These are phyloP conservation scores for Casuarina cunninghamiana DNA, from an alignment of 306 rosid genomes.

Conservation along the genomic window DNA sequence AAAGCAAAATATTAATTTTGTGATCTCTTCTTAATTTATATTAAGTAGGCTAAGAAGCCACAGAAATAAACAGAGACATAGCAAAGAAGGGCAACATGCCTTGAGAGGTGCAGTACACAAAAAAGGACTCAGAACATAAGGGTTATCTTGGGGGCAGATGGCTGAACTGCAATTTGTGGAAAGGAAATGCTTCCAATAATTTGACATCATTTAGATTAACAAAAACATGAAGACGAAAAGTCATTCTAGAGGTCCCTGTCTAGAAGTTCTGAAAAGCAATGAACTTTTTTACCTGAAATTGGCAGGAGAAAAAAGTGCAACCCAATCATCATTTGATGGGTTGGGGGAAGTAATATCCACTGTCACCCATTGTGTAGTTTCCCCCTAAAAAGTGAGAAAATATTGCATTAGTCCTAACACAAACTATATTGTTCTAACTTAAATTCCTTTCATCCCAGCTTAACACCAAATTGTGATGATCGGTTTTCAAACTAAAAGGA, in stretches of 20 bases:
- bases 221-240: background rate
- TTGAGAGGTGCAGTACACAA: constrained; percentile 86
- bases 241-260: background rate
- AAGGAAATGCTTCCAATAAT: background rate
- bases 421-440: background rate
- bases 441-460: too few species aligned
- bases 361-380: constrained; percentile 64
- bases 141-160: constrained; percentile 59
- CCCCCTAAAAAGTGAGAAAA: constrained; percentile 51
- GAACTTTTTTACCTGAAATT: constrained; percentile 57
- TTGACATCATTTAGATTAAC: background rate
- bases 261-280: constrained; percentile 1
- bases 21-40: background rate
- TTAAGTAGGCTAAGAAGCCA: background rate
- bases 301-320: constrained; percentile 92
- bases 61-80: background rate
- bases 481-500: background rate
- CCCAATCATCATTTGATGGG: constrained; percentile 74
- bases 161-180: constrained; percentile 58
- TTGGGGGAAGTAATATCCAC: constrained; percentile 57
- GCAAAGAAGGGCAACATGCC: constrained; percentile 29
- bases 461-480: too few species aligned
- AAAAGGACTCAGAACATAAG: constrained; percentile 50
- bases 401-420: constrained; percentile 26
- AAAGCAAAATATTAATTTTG: background rate